phyloP scores from a whole-genome alignment of 2,329 filamentous ascomycete genomes.

The Chaetomiaceae sp. region DNA sequence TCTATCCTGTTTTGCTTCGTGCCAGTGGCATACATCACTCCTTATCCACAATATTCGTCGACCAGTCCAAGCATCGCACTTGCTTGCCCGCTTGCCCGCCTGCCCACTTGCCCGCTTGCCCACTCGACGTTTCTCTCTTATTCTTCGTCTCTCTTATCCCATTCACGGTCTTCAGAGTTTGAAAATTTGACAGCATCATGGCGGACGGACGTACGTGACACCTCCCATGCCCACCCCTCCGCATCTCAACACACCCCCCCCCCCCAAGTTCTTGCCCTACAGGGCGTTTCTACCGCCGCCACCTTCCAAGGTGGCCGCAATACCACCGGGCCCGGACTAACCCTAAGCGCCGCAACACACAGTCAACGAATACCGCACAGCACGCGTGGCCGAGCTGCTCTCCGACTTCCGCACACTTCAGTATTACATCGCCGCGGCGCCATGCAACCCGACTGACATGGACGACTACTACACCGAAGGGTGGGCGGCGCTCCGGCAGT shows the following conservation, averaged over 20 bases:
- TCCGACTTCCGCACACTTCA: constrained; percentile 59
- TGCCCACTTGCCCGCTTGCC: no score
- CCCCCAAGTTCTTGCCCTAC: not conserved
- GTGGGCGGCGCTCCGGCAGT: constrained; percentile 59
- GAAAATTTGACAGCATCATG: constrained; percentile 17
- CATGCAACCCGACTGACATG: constrained; percentile 49
- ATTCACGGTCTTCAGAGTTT: not conserved
- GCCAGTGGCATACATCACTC: constrained; percentile 7
- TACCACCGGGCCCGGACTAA: not conserved
- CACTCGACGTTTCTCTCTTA: not conserved
- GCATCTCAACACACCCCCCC: constrained; percentile 8
- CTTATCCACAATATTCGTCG: not conserved
- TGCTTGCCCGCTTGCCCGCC: no score
- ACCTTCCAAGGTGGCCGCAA: not conserved
- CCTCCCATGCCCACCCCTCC: not conserved
- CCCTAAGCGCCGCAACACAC: not conserved
- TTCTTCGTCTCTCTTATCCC: not conserved
- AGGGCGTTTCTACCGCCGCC: constrained; percentile 5
- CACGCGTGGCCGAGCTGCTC: constrained; percentile 58
- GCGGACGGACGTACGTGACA: constrained; percentile 28
- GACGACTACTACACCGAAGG: constrained; percentile 62
- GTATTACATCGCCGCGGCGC: constrained; percentile 56
- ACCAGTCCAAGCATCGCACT: not conserved
- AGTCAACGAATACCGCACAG: constrained; percentile 59
- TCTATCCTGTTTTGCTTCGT: constrained; percentile 10